Conservation (phyloP, 805 yeast species). For the Komagataella phaffii region DNA sequence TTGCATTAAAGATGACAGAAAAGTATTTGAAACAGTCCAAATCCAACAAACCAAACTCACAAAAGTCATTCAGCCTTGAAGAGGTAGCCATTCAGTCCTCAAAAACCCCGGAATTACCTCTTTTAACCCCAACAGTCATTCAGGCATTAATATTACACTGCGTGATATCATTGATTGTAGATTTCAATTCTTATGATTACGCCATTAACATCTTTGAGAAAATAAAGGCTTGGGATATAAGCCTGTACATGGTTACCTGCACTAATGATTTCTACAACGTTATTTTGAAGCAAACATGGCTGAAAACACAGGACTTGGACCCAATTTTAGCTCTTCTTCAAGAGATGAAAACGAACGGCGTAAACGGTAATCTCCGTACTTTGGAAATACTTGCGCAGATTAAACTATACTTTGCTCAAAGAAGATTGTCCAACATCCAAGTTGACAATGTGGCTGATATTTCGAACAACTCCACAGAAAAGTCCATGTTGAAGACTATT, state of each 20-base stretch:
- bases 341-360: constrained; percentile 16
- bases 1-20: not conserved
- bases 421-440: not conserved
- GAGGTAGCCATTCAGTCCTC: not conserved
- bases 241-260: constrained; percentile 17
- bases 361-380: constrained; percentile 15
- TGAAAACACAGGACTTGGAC: constrained; percentile 12
- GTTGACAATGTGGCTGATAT: not conserved
- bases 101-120: not conserved
- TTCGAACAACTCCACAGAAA: not conserved
- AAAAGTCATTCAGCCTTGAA: not conserved
- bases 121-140: not conserved
- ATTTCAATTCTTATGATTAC: constrained; percentile 5
- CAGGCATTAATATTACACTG: constrained; percentile 6
- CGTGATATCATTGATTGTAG: constrained; percentile 13
- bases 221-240: constrained; percentile 12
- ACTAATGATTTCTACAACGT: constrained; percentile 17
- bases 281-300: constrained; percentile 14
- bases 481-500: not conserved
- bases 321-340: constrained; percentile 11
- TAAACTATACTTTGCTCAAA: constrained; percentile 4
- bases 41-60: not conserved
- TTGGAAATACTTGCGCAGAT: constrained; percentile 12
- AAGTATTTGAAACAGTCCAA: not conserved
- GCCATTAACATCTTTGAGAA: constrained; percentile 8